Evolutionary conservation across 1,284 basidiomycete species (phyloP), one percentile per base, ranked within the genome.

Genomic region (Schizophyllum commune): DNA sequence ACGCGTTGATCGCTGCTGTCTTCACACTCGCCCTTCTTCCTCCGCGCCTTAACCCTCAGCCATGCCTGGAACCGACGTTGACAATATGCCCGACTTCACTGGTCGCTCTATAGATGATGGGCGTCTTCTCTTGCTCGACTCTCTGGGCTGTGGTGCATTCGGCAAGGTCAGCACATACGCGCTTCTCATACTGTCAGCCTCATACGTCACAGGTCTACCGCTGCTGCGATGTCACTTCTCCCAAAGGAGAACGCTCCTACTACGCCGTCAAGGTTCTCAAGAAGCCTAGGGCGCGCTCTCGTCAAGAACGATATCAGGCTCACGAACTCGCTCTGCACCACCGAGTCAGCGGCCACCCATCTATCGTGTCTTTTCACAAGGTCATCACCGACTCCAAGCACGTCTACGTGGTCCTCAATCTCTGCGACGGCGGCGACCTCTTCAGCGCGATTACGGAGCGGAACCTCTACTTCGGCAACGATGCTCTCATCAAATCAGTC

Each of bases 131-230:
- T 79, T 94, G 64, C 72, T 85, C 63, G 80, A 84, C 61, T 78
- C 83, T 57, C 79, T 94, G 59, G 92, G 90, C 54, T 77, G 85
- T 55, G 92, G 92, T 51, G 86, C 88, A 9, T 55, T 55, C 27
- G 53, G 53, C 13, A 55, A 55, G 53, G 39, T 88, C 56, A 22
- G 20, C 56, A 32, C 7, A 57, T 32, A 21, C 32, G n/a, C 53
- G 73, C 76, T 21, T 74, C 80, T 13, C 75, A 89, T 55, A 86
- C 83, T 8, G 39, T 71, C 79, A 4, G 87, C 87, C 13, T 81
- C 83, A 0, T 93, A 91, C 66, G 91, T 91, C 58, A 85, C 87
- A 47, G 61, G 92, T 94, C 66, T 94, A 94, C 75, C 81, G 83
- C 61, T 89, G 86, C 17, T 70, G 85, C 58, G 85, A 89, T 65